These are phyloP conservation scores for Aspergillus fumigatiaffinis DNA, from an alignment of 2,329 filamentous ascomycete genomes.

Conservation along the genomic window DNA sequence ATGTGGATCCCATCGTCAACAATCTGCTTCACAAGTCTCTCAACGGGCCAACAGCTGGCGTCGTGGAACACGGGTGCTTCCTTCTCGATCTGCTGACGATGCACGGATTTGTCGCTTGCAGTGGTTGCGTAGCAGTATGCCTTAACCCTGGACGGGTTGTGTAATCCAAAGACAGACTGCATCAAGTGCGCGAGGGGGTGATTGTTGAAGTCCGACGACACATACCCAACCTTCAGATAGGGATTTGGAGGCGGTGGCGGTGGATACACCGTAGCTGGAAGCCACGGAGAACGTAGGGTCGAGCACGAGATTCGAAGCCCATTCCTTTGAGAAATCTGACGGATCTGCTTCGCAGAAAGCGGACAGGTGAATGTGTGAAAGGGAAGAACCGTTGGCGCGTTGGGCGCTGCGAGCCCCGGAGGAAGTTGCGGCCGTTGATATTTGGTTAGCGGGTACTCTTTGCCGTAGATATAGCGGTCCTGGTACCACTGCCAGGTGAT, in stretches of 20 bases:
- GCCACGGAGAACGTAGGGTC: conserved; percentile 81
- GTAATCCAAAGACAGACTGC: conserved; percentile 96
- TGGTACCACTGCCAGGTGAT: conserved; percentile 84
- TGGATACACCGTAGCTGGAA: conserved; percentile 74
- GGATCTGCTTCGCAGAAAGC: conserved; percentile 83
- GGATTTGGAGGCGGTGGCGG: conserved; percentile 79
- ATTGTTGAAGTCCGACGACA: conserved; percentile 98
- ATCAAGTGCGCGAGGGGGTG: conserved; percentile 94
- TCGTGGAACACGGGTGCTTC: conserved; percentile 91
- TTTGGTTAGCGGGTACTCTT: conserved; percentile 51
- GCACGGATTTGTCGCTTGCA: conserved; percentile 78
- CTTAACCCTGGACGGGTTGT: conserved; percentile 67
- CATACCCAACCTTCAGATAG: conserved; percentile 86
- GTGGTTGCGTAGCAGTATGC: conserved; percentile 97
- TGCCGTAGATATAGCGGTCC: conserved; percentile 66
- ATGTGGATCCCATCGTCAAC: conserved; percentile 87
- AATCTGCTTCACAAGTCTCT: conserved; percentile 81
- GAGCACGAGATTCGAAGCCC: conserved; percentile 89
- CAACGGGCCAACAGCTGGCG: conserved; percentile 79
- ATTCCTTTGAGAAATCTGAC: conserved; percentile 91
- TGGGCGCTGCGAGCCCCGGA: conserved; percentile 67
- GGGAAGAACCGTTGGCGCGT: conserved; percentile 88
- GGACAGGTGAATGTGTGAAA: conserved; percentile 98
- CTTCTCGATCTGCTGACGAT: conserved; percentile 86
- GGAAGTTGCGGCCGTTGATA: conserved; percentile 76